Evolutionary conservation across 129 eudicot species (phyloP).

Genomic region (Helichrysum umbraculigerum): DNA sequence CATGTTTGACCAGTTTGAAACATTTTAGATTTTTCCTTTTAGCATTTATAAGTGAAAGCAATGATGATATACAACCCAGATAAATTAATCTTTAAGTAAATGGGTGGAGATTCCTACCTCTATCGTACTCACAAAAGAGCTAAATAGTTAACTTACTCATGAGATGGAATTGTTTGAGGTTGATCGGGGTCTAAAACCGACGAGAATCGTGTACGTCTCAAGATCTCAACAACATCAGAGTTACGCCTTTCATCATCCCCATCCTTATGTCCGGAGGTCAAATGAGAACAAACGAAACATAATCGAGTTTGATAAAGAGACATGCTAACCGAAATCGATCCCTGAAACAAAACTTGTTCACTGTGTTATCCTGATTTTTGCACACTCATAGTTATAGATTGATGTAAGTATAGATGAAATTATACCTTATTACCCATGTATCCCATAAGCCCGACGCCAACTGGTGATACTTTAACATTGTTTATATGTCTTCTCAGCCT

Average conservation of each 20-base stretch:
- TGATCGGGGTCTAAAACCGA: constrained; percentile 63
- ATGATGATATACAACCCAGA: not conserved
- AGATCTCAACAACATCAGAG: constrained; percentile 74
- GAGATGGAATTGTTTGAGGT: constrained; percentile 85
- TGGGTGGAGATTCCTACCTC: not conserved
- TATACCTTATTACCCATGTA: constrained; percentile 98
- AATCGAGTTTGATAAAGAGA: constrained; percentile 81
- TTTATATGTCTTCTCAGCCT: constrained; percentile 85
- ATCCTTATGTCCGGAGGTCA: constrained; percentile 84
- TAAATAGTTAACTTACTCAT: constrained; percentile 66
- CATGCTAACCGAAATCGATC: constrained; percentile 96
- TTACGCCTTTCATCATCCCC: constrained; percentile 88
- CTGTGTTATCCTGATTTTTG: not conserved
- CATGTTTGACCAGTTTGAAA: not conserved
- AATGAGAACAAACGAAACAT: constrained; percentile 93
- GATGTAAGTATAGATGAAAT: not conserved
- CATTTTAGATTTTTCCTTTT: no score
- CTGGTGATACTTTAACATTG: constrained; percentile 84
- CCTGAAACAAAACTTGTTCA: constrained; percentile 42
- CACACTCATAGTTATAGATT: not conserved
- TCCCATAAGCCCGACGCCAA: constrained; percentile 98
- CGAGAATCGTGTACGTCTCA: constrained; percentile 80
- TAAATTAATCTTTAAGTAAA: constrained; percentile 3
- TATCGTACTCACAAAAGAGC: not conserved
- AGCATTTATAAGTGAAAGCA: no score